Evolutionary conservation across 2,329 filamentous ascomycete species (phyloP), one percentile per base, ranked within the genome.

Genomic region (Talaromyces sp.): DNA sequence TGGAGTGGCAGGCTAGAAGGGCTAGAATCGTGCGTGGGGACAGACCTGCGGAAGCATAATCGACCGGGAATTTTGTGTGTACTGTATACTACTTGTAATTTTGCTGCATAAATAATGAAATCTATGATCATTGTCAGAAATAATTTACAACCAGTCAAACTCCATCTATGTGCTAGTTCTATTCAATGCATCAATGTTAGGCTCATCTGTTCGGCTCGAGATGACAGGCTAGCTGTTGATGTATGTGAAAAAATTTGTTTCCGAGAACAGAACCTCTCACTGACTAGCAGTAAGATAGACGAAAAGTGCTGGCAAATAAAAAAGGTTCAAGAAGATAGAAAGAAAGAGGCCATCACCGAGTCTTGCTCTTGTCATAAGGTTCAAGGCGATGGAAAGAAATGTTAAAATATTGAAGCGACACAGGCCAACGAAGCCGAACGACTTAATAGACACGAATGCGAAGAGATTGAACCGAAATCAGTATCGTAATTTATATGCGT

Each of bases 1-100:
- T 92, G 43, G 83, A 87, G 66, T 96, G 92, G 92, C 86, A 92
- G 72, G 72, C 67, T 9, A 76, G 74, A 72, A 70, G 73, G 48
- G 70, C 73, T 45, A 52, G n/a, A 14, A 39, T 41, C 9, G 50
- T 43, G 50, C n/a, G 24, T 22, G 60, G 47, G 14, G 13, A 39
- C 16, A 39, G 19, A 35, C 16, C 14, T 11, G 24, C 24, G 27
- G 22, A 19, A 45, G 7, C 6, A 33, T 50, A 8, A 61, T 48
- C 33, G 19, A 41, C 22, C 3, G 43, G 11, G 45, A 2, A 27
- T 48, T 48, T 3, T 52, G 47, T 52, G 22, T 33, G 33, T 10
- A 11, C n/a, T 52, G 22, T 50, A 33, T 19, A 54, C 31, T 35
- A 35, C 31, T 54, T 56, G n/a, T 22, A 14, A 56, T 37, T 31